These are phyloP conservation scores for Ogataea hybrid DNA, from an alignment of 1,139 yeast species.

Conservation along the genomic window DNA sequence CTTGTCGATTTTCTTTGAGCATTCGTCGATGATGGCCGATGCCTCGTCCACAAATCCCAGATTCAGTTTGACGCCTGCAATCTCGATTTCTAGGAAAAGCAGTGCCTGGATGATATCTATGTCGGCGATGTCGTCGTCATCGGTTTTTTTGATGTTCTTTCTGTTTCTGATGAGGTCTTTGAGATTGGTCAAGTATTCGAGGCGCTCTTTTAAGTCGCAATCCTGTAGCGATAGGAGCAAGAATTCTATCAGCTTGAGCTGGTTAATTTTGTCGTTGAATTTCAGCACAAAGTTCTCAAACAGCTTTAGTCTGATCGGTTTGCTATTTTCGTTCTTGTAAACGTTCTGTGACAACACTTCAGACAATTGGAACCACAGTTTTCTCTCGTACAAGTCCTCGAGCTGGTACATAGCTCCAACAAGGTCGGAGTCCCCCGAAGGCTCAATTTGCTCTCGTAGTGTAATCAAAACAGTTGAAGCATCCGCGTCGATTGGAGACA, in stretches of 20 bases:
- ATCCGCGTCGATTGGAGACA: slow-evolving; percentile 30
- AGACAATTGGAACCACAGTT: slow-evolving; percentile 69
- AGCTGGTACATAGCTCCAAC: slow-evolving; percentile 64
- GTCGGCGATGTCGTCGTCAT: slow-evolving; percentile 32
- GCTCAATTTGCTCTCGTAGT: slow-evolving; percentile 54
- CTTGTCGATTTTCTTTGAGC: slow-evolving; percentile 56
- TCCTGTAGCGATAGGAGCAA: slow-evolving; percentile 54
- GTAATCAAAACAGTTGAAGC: slow-evolving; percentile 63
- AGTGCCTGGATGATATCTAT: slow-evolving; percentile 44
- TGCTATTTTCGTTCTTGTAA: slow-evolving; percentile 45
- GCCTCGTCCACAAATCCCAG: slow-evolving; percentile 60
- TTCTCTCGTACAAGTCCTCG: slow-evolving; percentile 86
- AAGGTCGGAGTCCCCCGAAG: slow-evolving; percentile 54
- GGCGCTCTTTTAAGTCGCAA: slow-evolving; percentile 41
- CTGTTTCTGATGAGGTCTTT: slow-evolving; percentile 44
- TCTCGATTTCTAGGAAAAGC: slow-evolving; percentile 71
- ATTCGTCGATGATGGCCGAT: slow-evolving; percentile 64
- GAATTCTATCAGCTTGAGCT: slow-evolving; percentile 74
- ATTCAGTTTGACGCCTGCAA: slow-evolving; percentile 66
- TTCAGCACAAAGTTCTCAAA: slow-evolving; percentile 69
- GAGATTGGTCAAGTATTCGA: slow-evolving; percentile 54
- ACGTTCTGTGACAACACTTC: slow-evolving; percentile 63
- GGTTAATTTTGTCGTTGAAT: slow-evolving; percentile 72
- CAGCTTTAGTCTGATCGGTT: slow-evolving; percentile 58
- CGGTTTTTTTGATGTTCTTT: slow-evolving; percentile 38